Percentiles rank a stretch among this genome's conserved stretches.
phyloP scores from a whole-genome alignment of 495 filamentous ascomycete species.

The Haplographium delicatum region DNA sequence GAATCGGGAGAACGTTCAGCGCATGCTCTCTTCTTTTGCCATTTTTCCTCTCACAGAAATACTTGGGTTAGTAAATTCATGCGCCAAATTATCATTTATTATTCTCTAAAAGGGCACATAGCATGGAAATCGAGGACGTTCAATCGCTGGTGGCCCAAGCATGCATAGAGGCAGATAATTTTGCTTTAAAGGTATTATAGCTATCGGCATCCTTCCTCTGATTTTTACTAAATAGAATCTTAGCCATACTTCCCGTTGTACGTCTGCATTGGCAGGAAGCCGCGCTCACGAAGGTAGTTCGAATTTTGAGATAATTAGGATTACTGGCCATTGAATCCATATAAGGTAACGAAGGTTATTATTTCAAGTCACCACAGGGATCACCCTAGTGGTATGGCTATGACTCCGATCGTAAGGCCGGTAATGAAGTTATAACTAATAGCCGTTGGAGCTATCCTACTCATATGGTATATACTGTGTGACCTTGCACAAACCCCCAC shows the following conservation, averaged over 20 bases:
- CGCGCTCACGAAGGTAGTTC: neutral
- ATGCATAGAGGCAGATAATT: conserved; percentile 59
- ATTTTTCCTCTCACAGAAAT: conserved; percentile 51
- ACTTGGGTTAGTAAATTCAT: conserved; percentile 28
- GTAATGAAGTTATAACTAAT: no score
- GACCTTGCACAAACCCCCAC: no score
- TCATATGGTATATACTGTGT: no score
- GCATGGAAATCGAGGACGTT: conserved; percentile 61
- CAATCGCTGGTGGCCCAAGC: conserved; percentile 63
- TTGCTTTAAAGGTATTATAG: conserved; percentile 51
- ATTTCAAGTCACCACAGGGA: no score
- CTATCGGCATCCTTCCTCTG: neutral
- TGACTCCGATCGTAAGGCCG: no score
- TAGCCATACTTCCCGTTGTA: neutral
- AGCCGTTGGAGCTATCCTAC: no score
- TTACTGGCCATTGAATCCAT: no score
- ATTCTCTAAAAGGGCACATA: neutral
- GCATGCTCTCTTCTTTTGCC: conserved; percentile 55
- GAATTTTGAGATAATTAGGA: no score
- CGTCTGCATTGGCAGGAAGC: neutral
- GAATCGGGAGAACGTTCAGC: conserved; percentile 57
- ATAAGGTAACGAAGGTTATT: no score
- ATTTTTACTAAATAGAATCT: neutral
- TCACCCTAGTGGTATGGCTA: no score
- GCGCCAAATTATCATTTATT: neutral